Conservation (phyloP, 2,329 filamentous ascomycete genomes). For the Alternaria arborescens region DNA sequence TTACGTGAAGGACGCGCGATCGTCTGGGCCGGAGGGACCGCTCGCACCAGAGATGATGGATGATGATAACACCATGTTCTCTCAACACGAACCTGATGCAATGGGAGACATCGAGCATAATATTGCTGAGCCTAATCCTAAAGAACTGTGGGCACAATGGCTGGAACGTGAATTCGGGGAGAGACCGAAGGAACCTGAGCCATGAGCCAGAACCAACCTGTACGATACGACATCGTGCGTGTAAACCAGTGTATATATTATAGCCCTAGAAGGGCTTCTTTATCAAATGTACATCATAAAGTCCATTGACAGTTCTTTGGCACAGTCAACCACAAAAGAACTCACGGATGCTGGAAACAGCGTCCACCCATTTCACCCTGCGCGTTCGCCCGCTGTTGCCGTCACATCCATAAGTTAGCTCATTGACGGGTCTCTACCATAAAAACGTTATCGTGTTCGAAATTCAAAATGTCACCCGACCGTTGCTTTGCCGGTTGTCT, state of each 20-base stretch:
- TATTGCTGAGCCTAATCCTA: constrained; percentile 1
- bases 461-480: constrained; percentile 15
- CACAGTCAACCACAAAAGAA: background rate
- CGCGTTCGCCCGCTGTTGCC: background rate
- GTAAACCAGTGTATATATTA: constrained; percentile 18
- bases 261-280: constrained; percentile 22
- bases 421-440: constrained; percentile 6
- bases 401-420: background rate
- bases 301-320: background rate
- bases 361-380: background rate
- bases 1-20: constrained; percentile 29
- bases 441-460: constrained; percentile 1
- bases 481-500: constrained; percentile 12
- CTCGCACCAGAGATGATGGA: constrained; percentile 5
- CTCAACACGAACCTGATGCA: constrained; percentile 7
- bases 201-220: constrained; percentile 5
- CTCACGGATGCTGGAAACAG: background rate
- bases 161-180: constrained; percentile 41
- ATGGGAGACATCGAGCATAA: background rate
- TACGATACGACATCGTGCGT: constrained; percentile 2
- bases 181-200: constrained; percentile 31
- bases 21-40: background rate
- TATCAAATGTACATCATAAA: background rate
- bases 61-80: constrained; percentile 15
- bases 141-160: constrained; percentile 39